Conservation (phyloP, 768 basidiomycete species). For the Mycena crocata region DNA sequence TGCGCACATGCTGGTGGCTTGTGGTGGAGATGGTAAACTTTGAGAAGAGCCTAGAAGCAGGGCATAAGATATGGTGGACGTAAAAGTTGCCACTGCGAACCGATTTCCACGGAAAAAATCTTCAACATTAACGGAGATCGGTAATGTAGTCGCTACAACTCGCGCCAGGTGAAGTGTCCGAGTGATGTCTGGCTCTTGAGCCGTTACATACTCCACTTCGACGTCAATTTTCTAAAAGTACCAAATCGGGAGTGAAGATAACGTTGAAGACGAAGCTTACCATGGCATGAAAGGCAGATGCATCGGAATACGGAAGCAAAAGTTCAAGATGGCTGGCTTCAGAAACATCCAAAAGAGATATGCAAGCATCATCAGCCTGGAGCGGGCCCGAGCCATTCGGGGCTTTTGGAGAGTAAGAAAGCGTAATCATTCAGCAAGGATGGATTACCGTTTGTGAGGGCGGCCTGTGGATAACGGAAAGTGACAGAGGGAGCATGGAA, state of each 20-base stretch:
- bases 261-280: conserved; percentile 50
- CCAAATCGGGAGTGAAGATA: conserved; percentile 4
- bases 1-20: conserved; percentile 81
- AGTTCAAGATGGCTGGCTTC: conserved; percentile 60
- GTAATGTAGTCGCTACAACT: conserved; percentile 75
- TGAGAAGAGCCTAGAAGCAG: conserved; percentile 76
- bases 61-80: conserved; percentile 1
- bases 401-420: conserved; percentile 24
- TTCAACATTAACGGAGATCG: conserved; percentile 93
- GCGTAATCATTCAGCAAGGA: conserved; percentile 15
- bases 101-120: conserved; percentile 93
- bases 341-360: conserved; percentile 62
- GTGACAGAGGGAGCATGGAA: conserved; percentile 67
- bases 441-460: conserved; percentile 53
- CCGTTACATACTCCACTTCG: conserved; percentile 76
- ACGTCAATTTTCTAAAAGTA: conserved; percentile 71
- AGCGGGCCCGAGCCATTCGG: conserved; percentile 41
- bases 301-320: conserved; percentile 74
- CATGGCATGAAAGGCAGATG: conserved; percentile 69
- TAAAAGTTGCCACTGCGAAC: conserved; percentile 53
- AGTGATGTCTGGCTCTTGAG: conserved; percentile 59
- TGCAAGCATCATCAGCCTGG: conserved; percentile 52
- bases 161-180: conserved; percentile 68
- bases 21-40: conserved; percentile 91
- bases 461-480: conserved; percentile 59